phyloP scores from a whole-genome alignment of 2,329 filamentous ascomycete species.

The Penicillium sclerotiorum region DNA sequence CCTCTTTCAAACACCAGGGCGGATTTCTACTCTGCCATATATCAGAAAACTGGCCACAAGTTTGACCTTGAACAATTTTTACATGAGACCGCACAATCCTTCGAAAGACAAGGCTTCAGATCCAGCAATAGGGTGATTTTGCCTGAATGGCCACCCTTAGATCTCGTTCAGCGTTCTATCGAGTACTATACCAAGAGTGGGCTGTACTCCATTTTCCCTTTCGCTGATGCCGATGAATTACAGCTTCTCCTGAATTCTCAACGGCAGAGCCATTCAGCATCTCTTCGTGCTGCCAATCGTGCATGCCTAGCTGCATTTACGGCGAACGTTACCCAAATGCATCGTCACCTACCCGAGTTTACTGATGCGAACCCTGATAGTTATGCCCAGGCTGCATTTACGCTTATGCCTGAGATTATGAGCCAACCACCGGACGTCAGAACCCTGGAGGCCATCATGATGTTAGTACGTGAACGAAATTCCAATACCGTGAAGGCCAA shows the following conservation, averaged over 20 bases:
- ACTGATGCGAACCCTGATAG: slow-evolving; percentile 23
- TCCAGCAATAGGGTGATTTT: slow-evolving; percentile 5
- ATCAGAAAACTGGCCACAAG: slow-evolving; percentile 15
- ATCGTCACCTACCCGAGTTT: slow-evolving; percentile 23
- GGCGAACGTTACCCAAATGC: slow-evolving; percentile 28
- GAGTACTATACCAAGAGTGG: slow-evolving; percentile 22
- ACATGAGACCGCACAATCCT: slow-evolving; percentile 15
- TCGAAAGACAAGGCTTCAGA: slow-evolving; percentile 7
- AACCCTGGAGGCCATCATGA: slow-evolving; percentile 21
- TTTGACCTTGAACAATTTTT: slow-evolving; percentile 27
- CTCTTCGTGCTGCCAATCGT: slow-evolving; percentile 11
- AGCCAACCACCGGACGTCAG: slow-evolving; percentile 23
- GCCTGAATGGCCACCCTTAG: slow-evolving; percentile 20
- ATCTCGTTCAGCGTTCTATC: slow-evolving; percentile 21
- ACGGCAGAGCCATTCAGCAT: slow-evolving; percentile 13
- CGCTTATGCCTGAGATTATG: slow-evolving; percentile 22
- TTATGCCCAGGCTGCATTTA: slow-evolving; percentile 25
- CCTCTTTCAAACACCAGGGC: slow-evolving; percentile 19
- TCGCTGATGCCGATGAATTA: slow-evolving; percentile 21
- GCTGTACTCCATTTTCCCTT: slow-evolving; percentile 29
- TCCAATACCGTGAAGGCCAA: no score
- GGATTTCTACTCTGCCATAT: slow-evolving; percentile 18
- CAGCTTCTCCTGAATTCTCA: slow-evolving; percentile 17
- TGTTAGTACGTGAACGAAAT: slow-evolving; percentile 19
- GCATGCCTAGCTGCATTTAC: slow-evolving; percentile 28